phyloP scores from a whole-genome alignment of 352 stramenopile species.

The Hyaloperonospora brassicae region DNA sequence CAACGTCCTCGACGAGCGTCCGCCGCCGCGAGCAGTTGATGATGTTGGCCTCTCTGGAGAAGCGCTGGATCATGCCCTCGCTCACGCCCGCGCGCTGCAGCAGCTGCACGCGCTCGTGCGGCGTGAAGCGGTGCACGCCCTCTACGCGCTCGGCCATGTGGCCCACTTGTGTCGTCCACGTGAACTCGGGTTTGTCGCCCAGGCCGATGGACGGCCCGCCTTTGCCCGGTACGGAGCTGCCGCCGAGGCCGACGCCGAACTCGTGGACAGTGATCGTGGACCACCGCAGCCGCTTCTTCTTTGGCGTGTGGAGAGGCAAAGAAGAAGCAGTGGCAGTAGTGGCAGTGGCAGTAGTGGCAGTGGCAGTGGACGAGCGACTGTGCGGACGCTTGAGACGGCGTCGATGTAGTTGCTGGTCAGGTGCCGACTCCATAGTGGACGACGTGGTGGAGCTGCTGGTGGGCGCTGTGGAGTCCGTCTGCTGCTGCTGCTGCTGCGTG shows the following conservation, averaged over 20 bases:
- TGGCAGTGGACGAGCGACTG: neutral
- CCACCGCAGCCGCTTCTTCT: conserved; percentile 47
- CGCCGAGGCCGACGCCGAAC: conserved; percentile 44
- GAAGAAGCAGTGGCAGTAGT: too few relatives aligned
- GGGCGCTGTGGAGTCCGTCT: too few relatives aligned
- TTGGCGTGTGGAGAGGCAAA: conserved; percentile 9
- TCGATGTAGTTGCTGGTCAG: conserved; percentile 7
- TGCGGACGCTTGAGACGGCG: conserved; percentile 12
- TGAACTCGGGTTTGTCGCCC: conserved; percentile 44
- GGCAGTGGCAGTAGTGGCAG: too few relatives aligned
- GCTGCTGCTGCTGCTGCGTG: too few relatives aligned
- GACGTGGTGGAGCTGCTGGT: neutral
- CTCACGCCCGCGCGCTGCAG: conserved; percentile 42
- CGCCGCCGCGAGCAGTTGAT: conserved; percentile 47
- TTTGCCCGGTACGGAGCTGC: conserved; percentile 41
- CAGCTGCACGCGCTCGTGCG: conserved; percentile 42
- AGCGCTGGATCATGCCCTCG: conserved; percentile 60
- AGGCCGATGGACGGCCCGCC: conserved; percentile 47
- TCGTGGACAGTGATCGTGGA: conserved; percentile 53
- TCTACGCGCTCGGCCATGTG: conserved; percentile 56
- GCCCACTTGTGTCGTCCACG: conserved; percentile 51
- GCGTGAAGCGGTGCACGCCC: conserved; percentile 47
- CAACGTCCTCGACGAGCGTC: conserved; percentile 36
- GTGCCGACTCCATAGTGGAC: conserved; percentile 2
- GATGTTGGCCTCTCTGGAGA: conserved; percentile 56